Evolutionary conservation across 148 eudicot genomes (phyloP).

Genomic region (Amaranthus palmeri): DNA sequence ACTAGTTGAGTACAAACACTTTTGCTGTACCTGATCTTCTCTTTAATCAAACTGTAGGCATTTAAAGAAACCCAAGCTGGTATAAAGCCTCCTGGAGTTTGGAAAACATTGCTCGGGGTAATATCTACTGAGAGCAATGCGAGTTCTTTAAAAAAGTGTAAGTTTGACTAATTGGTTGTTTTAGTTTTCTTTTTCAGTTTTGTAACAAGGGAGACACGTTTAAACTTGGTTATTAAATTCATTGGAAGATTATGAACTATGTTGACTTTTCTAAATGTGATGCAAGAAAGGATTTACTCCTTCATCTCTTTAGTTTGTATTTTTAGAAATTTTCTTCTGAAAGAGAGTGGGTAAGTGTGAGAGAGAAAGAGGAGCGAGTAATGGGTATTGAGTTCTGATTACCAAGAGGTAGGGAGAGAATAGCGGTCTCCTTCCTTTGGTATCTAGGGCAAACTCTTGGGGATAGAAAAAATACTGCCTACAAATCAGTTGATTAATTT

Average conservation of each 20-base stretch:
- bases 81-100: constrained; percentile 74
- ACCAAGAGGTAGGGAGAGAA: too few relatives aligned
- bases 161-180: constrained; percentile 22
- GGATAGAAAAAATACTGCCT: neutral
- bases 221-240: neutral
- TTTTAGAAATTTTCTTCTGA: too few relatives aligned
- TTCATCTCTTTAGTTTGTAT: too few relatives aligned
- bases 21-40: neutral
- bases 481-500: neutral
- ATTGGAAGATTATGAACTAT: neutral
- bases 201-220: neutral
- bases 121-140: constrained; percentile 47
- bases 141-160: constrained; percentile 48
- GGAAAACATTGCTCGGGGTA: constrained; percentile 65
- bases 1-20: neutral
- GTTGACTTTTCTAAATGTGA: too few relatives aligned
- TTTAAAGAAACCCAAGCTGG: constrained; percentile 48
- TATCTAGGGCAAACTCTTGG: too few relatives aligned
- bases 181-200: neutral
- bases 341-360: too few relatives aligned
- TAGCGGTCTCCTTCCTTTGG: too few relatives aligned
- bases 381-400: too few relatives aligned
- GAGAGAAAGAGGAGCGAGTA: too few relatives aligned
- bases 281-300: too few relatives aligned
- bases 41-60: constrained; percentile 42